phyloP scores from a whole-genome alignment of 108 stramenopile species.

The Nitzschia palea region DNA sequence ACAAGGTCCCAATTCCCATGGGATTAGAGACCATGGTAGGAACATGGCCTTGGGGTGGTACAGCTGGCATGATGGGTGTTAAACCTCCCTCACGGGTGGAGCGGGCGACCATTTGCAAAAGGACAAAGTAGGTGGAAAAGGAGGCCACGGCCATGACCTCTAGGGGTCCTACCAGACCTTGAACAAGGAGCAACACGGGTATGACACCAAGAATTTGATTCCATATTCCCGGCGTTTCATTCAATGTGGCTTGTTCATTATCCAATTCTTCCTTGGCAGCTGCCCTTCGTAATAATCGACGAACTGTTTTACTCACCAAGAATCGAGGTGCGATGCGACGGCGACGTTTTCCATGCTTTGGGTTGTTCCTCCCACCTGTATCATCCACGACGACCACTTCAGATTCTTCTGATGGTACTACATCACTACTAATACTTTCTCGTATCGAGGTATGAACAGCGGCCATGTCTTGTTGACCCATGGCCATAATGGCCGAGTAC shows the following conservation, averaged over 20 bases:
- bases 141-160: slow-evolving; percentile 29
- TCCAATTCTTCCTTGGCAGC: slow-evolving; percentile 37
- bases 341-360: not conserved
- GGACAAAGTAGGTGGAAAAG: slow-evolving; percentile 36
- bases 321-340: not conserved
- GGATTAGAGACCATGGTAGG: slow-evolving; percentile 66
- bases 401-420: not conserved
- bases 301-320: slow-evolving; percentile 14
- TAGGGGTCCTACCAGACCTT: slow-evolving; percentile 48
- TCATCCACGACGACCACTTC: not conserved
- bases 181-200: slow-evolving; percentile 28
- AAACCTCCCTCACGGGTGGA: slow-evolving; percentile 7
- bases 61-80: slow-evolving; percentile 51
- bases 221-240: slow-evolving; percentile 19
- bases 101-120: slow-evolving; percentile 36
- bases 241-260: slow-evolving; percentile 9
- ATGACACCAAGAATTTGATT: slow-evolving; percentile 41
- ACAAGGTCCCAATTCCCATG: slow-evolving; percentile 38
- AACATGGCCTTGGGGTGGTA: slow-evolving; percentile 75
- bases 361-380: too few relatives aligned
- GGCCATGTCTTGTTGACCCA: slow-evolving; percentile 12
- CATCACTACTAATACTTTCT: not conserved
- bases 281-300: slow-evolving; percentile 43
- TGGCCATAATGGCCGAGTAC: slow-evolving; percentile 15
- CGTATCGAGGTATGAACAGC: not conserved